Percentiles rank a stretch among this genome's conserved stretches.
phyloP scores from a whole-genome alignment of 257 asterid genomes.

The Nicotiana tomentosiformis region DNA sequence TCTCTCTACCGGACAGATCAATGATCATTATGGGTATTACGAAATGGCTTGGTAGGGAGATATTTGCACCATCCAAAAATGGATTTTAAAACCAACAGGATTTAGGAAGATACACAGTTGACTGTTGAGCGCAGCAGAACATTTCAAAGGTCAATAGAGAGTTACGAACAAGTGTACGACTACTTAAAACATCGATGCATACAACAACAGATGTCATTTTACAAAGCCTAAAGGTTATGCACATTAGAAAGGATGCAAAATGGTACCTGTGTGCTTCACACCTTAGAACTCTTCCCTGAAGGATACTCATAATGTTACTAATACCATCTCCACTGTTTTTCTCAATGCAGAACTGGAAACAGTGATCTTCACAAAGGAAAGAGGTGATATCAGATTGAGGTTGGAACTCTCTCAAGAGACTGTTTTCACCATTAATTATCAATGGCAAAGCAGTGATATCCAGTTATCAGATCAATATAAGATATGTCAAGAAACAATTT shows the following conservation, averaged over 20 bases:
- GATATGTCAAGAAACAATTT: too few relatives aligned
- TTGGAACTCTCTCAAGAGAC: too few relatives aligned
- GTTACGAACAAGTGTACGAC: neutral
- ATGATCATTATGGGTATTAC: neutral
- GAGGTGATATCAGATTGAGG: too few relatives aligned
- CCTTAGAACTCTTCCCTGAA: neutral
- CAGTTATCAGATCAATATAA: too few relatives aligned
- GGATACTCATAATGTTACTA: neutral
- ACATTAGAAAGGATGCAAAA: neutral
- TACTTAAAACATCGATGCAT: neutral
- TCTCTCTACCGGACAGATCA: neutral
- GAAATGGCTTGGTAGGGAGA: neutral
- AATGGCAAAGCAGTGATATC: too few relatives aligned
- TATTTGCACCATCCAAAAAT: too few relatives aligned
- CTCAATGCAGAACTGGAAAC: too few relatives aligned
- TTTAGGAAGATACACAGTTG: too few relatives aligned
- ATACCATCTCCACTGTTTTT: too few relatives aligned
- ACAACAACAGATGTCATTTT: neutral
- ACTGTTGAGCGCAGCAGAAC: neutral
- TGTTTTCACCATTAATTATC: too few relatives aligned
- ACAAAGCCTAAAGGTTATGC: neutral
- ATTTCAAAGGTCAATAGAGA: neutral
- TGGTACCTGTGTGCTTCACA: neutral
- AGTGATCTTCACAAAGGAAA: too few relatives aligned
- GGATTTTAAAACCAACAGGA: too few relatives aligned